phyloP scores from a whole-genome alignment of 2,329 filamentous ascomycete genomes.

The Pseudogymnoascus sp. region DNA sequence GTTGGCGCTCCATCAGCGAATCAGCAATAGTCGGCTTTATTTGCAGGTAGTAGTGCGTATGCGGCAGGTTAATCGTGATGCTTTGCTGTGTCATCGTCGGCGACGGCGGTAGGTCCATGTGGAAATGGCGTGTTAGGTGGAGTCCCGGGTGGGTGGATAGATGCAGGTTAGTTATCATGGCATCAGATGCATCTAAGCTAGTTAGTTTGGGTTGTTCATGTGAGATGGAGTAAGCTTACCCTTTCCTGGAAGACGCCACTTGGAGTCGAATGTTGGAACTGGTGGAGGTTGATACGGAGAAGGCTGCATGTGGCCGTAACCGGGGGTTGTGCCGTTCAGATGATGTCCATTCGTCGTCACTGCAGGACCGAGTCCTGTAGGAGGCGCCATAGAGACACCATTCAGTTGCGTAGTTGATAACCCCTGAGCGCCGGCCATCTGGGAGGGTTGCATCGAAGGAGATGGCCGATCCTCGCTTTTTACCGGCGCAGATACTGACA shows the following conservation, averaged over 20 bases:
- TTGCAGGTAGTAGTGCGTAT: constrained; percentile 61
- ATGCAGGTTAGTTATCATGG: constrained; percentile 58
- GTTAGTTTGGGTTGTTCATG: constrained; percentile 17
- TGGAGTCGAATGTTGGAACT: constrained; percentile 34
- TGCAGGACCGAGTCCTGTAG: constrained; percentile 19
- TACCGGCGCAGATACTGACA: constrained; percentile 26
- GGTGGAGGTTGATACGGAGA: constrained; percentile 21
- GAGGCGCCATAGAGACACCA: constrained; percentile 24
- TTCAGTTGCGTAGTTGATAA: constrained; percentile 3
- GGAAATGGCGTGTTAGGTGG: constrained; percentile 51
- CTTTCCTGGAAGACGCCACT: constrained; percentile 36
- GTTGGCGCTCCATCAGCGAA: constrained; percentile 57
- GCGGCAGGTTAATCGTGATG: constrained; percentile 60
- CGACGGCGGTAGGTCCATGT: constrained; percentile 57
- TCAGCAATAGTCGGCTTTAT: constrained; percentile 58
- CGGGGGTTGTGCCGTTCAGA: constrained; percentile 23
- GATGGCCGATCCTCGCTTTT: constrained; percentile 32
- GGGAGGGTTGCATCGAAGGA: constrained; percentile 18
- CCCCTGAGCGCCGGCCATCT: background rate
- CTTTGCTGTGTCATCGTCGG: constrained; percentile 61
- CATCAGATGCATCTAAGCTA: constrained; percentile 45
- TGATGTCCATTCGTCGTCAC: constrained; percentile 17
- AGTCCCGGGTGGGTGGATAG: constrained; percentile 61
- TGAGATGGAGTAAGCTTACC: constrained; percentile 30
- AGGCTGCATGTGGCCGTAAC: constrained; percentile 23